A percentile compares a stretch with the other conserved stretches of the same genome.
These are phyloP conservation scores for Phytophthora citricola DNA, from an alignment of 352 stramenopile genomes.

Conservation along the genomic window DNA sequence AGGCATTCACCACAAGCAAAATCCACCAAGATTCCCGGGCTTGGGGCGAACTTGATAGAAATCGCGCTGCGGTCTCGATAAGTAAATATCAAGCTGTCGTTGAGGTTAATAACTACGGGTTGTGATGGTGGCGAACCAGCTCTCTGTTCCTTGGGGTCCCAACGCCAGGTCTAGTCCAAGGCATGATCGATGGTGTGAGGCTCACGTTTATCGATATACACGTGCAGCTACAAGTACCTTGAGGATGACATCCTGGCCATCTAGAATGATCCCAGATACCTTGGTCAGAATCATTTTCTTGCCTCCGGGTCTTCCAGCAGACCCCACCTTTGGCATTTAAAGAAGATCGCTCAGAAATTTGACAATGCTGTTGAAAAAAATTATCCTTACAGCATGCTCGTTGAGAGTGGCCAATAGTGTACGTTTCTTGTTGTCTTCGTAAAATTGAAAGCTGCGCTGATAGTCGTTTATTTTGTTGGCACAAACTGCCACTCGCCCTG, in stretches of 20 bases:
- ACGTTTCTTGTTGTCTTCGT: conserved; percentile 66
- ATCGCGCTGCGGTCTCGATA: conserved; percentile 75
- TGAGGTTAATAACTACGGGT: conserved; percentile 73
- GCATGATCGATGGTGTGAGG: not conserved
- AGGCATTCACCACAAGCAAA: conserved; percentile 80
- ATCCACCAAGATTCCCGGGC: conserved; percentile 59
- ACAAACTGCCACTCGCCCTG: conserved; percentile 69
- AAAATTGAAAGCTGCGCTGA: conserved; percentile 72
- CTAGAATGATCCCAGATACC: conserved; percentile 64
- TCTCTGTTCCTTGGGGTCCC: conserved; percentile 70
- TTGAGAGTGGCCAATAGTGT: conserved; percentile 68
- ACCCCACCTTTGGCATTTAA: conserved; percentile 54
- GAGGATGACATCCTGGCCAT: conserved; percentile 55
- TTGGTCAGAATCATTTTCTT: conserved; percentile 76
- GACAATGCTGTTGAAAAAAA: not conserved
- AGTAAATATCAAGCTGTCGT: conserved; percentile 73
- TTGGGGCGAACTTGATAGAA: conserved; percentile 64
- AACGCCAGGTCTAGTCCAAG: conserved; percentile 58
- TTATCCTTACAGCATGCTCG: conserved; percentile 61
- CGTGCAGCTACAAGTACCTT: conserved; percentile 41
- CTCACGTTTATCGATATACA: not conserved
- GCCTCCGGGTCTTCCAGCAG: conserved; percentile 51
- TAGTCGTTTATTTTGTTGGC: conserved; percentile 78
- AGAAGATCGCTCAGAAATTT: not conserved
- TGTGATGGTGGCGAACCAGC: conserved; percentile 62